Conservation (phyloP, 495 filamentous ascomycete species). For the Aspergillus incahuasiensis region DNA sequence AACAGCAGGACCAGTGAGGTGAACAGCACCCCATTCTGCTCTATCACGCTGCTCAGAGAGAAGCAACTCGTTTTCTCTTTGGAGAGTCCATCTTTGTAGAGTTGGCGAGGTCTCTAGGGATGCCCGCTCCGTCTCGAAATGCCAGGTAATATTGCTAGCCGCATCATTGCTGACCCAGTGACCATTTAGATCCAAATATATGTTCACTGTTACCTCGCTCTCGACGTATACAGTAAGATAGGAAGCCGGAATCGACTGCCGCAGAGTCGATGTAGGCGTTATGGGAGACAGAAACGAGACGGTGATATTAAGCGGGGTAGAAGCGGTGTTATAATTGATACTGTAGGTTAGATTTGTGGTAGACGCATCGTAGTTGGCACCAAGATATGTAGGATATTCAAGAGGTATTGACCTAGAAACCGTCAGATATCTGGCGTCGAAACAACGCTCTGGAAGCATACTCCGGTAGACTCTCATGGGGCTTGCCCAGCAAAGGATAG, state of each 20-base stretch:
- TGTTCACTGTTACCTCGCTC: constrained; percentile 65
- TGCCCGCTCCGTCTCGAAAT: constrained; percentile 41
- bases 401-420: constrained; percentile 34
- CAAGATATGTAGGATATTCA: constrained; percentile 66
- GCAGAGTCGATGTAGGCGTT: constrained; percentile 84
- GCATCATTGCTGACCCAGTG: constrained; percentile 81
- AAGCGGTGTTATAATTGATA: constrained; percentile 43
- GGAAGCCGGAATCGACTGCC: constrained; percentile 85
- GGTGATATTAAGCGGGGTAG: constrained; percentile 52
- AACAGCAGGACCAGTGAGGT: constrained; percentile 68
- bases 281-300: constrained; percentile 91
- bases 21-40: constrained; percentile 84
- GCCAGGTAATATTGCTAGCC: constrained; percentile 65
- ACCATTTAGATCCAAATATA: constrained; percentile 87
- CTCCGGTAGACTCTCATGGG: constrained; percentile 71
- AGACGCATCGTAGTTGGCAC: constrained; percentile 83
- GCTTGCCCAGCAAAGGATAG: constrained; percentile 83
- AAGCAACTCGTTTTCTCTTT: constrained; percentile 58
- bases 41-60: constrained; percentile 73
- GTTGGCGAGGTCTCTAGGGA: constrained; percentile 18
- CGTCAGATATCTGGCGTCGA: not conserved
- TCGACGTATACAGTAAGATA: constrained; percentile 75
- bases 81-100: constrained; percentile 62
- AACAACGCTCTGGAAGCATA: constrained; percentile 22
- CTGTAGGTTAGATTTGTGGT: constrained; percentile 87